A percentile compares a stretch with the other conserved stretches of the same genome.
Evolutionary conservation across 2,329 filamentous ascomycete genomes (phyloP).

Genomic region (Xylaria sp.): DNA sequence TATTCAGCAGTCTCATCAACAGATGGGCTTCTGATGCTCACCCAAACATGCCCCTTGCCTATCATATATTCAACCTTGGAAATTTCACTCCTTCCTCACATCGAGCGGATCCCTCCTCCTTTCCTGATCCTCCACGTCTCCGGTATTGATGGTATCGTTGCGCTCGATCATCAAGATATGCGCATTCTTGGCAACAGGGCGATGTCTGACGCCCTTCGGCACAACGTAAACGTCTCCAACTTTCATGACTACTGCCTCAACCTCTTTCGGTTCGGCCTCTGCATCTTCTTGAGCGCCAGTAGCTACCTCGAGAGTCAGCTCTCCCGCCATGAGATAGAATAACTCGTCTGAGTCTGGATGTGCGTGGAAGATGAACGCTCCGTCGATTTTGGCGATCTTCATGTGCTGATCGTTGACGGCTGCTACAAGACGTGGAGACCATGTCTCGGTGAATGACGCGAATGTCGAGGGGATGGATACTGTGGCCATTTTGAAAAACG

Average conservation of each 20-base stretch:
- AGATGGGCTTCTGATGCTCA: no score
- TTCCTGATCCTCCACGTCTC: constrained; percentile 16
- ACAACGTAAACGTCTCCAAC: constrained; percentile 25
- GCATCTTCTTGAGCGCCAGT: background rate
- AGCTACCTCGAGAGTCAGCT: constrained; percentile 28
- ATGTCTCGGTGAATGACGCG: constrained; percentile 29
- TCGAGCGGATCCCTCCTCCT: constrained; percentile 19
- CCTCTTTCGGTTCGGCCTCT: background rate
- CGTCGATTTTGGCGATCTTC: constrained; percentile 26
- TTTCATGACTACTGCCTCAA: constrained; percentile 24
- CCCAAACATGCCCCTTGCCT: no score
- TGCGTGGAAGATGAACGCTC: constrained; percentile 24
- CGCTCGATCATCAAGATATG: constrained; percentile 26
- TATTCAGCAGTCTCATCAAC: no score
- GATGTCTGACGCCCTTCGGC: constrained; percentile 18
- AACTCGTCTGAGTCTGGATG: constrained; percentile 27
- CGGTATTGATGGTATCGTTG: constrained; percentile 22
- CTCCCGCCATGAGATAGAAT: constrained; percentile 26
- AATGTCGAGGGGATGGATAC: constrained; percentile 25
- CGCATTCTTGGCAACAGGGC: constrained; percentile 23
- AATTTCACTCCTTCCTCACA: constrained; percentile 1
- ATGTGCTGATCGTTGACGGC: constrained; percentile 29
- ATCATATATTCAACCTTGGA: background rate
- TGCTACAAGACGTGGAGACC: constrained; percentile 25
- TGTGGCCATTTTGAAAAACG: constrained; percentile 5